Percentiles rank a stretch among this genome's conserved stretches.
Evolutionary conservation across 352 stramenopile genomes (phyloP).

Genomic region (Globisporangium orthogonon): DNA sequence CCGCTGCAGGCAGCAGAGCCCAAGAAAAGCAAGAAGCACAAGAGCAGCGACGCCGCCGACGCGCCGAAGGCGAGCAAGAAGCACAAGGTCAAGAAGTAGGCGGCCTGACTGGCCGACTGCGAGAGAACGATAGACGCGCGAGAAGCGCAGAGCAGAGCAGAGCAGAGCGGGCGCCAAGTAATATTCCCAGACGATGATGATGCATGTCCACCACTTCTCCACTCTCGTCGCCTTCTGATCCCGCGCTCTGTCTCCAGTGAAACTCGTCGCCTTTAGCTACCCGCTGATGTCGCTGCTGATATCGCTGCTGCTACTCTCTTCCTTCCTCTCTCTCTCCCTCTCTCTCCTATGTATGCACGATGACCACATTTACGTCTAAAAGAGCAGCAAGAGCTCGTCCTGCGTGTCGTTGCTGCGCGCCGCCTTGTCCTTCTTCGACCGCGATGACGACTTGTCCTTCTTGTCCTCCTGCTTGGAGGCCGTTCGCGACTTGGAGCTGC

Average conservation of each 20-base stretch:
- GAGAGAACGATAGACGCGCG: constrained; percentile 3
- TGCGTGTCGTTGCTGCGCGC: constrained; percentile 15
- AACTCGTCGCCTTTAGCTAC: too few relatives aligned
- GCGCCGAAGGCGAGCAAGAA: constrained; percentile 19
- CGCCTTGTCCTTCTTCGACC: constrained; percentile 39
- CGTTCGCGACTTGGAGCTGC: too few relatives aligned
- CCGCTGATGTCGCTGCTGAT: too few relatives aligned
- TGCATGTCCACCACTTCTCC: neutral
- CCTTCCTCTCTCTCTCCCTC: neutral
- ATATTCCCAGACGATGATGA: too few relatives aligned
- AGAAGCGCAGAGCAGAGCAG: neutral
- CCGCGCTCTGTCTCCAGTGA: too few relatives aligned
- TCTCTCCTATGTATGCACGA: constrained; percentile 1
- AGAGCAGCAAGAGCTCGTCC: constrained; percentile 67
- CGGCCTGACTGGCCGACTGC: neutral
- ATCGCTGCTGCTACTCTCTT: neutral
- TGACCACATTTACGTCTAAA: constrained; percentile 40
- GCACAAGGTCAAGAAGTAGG: constrained; percentile 1
- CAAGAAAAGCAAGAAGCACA: constrained; percentile 46
- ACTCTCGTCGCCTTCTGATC: neutral
- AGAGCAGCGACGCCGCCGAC: constrained; percentile 17
- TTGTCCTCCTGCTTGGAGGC: constrained; percentile 7
- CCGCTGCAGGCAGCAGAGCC: constrained; percentile 2
- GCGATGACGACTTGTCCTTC: constrained; percentile 23
- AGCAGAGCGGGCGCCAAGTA: too few relatives aligned